Base-by-base conservation (phyloP, 345 rosid species). In the Eucalyptus fibrosa region DNA sequence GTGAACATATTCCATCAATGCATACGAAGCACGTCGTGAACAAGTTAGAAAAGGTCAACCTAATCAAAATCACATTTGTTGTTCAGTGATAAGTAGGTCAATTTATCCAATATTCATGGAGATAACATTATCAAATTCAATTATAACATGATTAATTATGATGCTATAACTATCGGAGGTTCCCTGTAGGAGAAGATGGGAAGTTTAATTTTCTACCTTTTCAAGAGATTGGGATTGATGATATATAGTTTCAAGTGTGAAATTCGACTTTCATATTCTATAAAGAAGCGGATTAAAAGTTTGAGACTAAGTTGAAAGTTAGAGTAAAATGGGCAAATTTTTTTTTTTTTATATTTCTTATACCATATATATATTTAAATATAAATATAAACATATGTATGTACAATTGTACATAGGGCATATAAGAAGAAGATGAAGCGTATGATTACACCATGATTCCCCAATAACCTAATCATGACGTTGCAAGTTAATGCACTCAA, bases 181-280 rank as follows among this genome's bases (percentile, higher is more conserved):
- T 21, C 2, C 26, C 5, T 0, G 0, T 19, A 2, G 2, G 26
- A 1, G 2, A 19, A 19, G 11, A 53, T 21, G 26, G 2, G 11
- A 8, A 53, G 0, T 53, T 21, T 53, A 1, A 53, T 53, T 53
- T 2, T 21, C 59, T 2, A 53, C 2, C 0, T 21, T 53, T 21
- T 53, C 2, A 8, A 53, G 59, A 0, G 3, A 21, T 21, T 21
- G 1, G 0, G 5, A 10, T 1, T 8, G 26, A 8, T 2, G 1
- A 8, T 53, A 53, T 53, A 1, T 53, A 53, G 26, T 53, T 53
- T 53, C 2, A 53, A 8, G 2, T 53, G 5, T 21, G 59, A 7
- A 0, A 19, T 53, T 53, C 11, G 5, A 53, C 0, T 53, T 53
- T 53, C 2, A 8, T 0, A 0, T 19, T 53, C 0, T 53, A 53